A percentile compares a stretch with the other conserved stretches of the same genome.
phyloP scores from a whole-genome alignment of 441 rosid species.

The Iberis amara region DNA sequence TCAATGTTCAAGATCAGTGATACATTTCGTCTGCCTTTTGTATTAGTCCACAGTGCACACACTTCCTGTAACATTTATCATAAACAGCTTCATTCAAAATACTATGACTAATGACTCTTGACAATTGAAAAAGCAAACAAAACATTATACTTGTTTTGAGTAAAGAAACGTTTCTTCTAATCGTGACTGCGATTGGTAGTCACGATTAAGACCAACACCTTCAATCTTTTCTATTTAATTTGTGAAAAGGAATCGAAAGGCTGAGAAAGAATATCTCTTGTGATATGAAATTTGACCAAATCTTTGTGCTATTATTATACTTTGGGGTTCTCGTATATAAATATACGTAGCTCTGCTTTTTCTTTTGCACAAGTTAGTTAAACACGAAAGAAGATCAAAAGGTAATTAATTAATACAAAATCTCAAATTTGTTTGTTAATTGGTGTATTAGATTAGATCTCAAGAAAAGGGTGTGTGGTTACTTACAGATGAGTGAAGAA shows the following conservation, averaged over 20 bases:
- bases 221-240: neutral
- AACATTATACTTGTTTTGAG: no score
- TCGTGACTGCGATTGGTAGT: neutral
- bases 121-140: no score
- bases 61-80: no score
- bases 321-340: neutral
- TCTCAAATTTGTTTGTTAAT: neutral
- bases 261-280: slow-evolving; percentile 33
- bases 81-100: no score
- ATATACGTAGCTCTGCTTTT: slow-evolving; percentile 7
- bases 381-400: slow-evolving; percentile 11
- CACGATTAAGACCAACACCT: neutral
- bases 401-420: slow-evolving; percentile 5
- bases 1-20: neutral
- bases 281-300: slow-evolving; percentile 24
- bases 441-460: no score
- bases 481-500: neutral
- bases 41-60: no score
- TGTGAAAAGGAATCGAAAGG: slow-evolving; percentile 28
- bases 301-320: slow-evolving; percentile 30
- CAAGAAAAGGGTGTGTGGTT: neutral
- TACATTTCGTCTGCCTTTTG: no score
- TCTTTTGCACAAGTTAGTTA: slow-evolving; percentile 14
- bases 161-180: no score
- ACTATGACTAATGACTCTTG: no score